Percentiles rank a stretch among this genome's conserved stretches.
Conservation (phyloP, 139 green algal genomes). For the Edaphochlamys debaryana region DNA sequence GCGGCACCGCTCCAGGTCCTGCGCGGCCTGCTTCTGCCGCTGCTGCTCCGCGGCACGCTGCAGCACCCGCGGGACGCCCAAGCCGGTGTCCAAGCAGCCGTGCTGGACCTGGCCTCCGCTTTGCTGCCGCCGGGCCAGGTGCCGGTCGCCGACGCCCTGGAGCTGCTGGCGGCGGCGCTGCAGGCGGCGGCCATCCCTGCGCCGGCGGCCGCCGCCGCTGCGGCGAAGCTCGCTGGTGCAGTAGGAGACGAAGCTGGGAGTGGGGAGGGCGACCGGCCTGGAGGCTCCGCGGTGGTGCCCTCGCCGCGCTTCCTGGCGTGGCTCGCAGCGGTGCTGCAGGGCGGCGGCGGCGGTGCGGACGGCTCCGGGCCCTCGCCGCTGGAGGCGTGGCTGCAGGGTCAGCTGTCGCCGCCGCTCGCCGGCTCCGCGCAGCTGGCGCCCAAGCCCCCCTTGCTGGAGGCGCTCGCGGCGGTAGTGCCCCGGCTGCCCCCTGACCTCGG, state of each 20-base stretch:
- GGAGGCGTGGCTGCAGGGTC: background rate
- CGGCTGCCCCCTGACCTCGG: background rate
- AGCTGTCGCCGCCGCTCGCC: background rate
- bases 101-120: conserved; percentile 16
- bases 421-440: background rate
- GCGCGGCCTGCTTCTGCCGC: conserved; percentile 22
- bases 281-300: background rate
- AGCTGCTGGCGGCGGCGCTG: background rate
- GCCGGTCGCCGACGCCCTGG: background rate
- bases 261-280: no score
- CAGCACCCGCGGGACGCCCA: conserved; percentile 25
- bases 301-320: background rate
- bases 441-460: background rate
- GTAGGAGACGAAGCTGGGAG: no score
- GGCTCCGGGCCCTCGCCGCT: no score
- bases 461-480: conserved; percentile 6
- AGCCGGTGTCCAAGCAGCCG: conserved; percentile 1
- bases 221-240: background rate
- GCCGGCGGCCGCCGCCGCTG: background rate
- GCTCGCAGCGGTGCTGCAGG: background rate
- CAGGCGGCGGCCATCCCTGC: background rate
- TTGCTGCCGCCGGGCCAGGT: background rate
- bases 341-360: no score
- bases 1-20: background rate
- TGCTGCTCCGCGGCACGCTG: conserved; percentile 16